phyloP scores from a whole-genome alignment of 495 filamentous ascomycete genomes.

The Ramalina intermedia region DNA sequence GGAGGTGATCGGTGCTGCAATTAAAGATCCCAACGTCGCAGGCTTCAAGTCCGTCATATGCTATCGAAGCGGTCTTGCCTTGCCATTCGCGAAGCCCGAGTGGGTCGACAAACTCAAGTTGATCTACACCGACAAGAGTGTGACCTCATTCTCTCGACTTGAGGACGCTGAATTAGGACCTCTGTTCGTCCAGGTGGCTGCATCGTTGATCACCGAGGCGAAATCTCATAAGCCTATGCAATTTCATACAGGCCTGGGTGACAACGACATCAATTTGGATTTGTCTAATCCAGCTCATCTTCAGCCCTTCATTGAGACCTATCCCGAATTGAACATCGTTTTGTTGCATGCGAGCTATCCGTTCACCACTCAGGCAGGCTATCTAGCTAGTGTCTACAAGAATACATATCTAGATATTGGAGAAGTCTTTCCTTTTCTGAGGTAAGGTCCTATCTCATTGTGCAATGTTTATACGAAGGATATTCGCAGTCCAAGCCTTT shows the following conservation, averaged over 20 bases:
- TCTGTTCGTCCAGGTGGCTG: slow-evolving; percentile 45
- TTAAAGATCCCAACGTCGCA: slow-evolving; percentile 53
- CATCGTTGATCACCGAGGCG: slow-evolving; percentile 31
- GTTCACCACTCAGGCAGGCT: slow-evolving; percentile 68
- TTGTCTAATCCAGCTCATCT: slow-evolving; percentile 64
- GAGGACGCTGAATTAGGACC: slow-evolving; percentile 50
- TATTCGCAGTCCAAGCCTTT: too few species aligned
- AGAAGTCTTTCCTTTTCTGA: slow-evolving; percentile 66
- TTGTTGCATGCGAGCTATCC: slow-evolving; percentile 77
- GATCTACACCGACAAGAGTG: slow-evolving; percentile 16
- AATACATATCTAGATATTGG: slow-evolving; percentile 82
- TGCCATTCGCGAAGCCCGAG: slow-evolving; percentile 20
- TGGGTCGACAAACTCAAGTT: slow-evolving; percentile 16
- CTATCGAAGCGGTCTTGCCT: slow-evolving; percentile 62
- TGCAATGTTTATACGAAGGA: too few species aligned
- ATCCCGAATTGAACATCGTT: slow-evolving; percentile 57
- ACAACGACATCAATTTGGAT: slow-evolving; percentile 61
- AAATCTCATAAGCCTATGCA: slow-evolving; percentile 53
- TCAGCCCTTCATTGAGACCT: slow-evolving; percentile 56
- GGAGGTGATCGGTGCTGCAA: slow-evolving; percentile 32
- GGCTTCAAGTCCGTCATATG: slow-evolving; percentile 81
- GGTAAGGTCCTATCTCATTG: not conserved
- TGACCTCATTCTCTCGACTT: slow-evolving; percentile 31
- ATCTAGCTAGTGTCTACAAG: slow-evolving; percentile 63
- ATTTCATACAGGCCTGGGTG: slow-evolving; percentile 77